A percentile compares a stretch with the other conserved stretches of the same genome.
Conservation (phyloP, 2,329 filamentous ascomycete species). For the Verticillium klebahnii region DNA sequence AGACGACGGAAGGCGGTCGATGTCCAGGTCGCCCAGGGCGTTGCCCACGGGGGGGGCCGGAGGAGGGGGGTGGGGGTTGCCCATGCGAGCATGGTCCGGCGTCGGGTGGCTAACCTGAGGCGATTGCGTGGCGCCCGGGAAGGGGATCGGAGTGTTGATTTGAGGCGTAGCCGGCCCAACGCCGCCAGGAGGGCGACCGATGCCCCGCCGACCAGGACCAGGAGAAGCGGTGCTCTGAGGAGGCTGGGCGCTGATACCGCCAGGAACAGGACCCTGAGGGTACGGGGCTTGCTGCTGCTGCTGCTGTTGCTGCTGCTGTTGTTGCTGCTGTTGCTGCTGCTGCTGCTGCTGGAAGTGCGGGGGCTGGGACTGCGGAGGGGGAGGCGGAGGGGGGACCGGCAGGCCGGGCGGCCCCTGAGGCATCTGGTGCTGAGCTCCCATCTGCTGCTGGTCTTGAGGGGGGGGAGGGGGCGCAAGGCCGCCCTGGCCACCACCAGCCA, state of each 20-base stretch:
- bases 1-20: constrained; percentile 77
- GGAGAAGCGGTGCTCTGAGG: constrained; percentile 84
- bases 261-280: constrained; percentile 52
- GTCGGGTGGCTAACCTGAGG: constrained; percentile 86
- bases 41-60: constrained; percentile 48
- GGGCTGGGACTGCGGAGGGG: constrained; percentile 58
- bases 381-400: constrained; percentile 53
- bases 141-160: constrained; percentile 82
- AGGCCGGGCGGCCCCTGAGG: constrained; percentile 70
- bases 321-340: constrained; percentile 72
- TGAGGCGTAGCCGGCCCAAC: constrained; percentile 81
- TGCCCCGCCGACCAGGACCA: constrained; percentile 71
- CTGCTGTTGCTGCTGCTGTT: constrained; percentile 42
- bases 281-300: constrained; percentile 70
- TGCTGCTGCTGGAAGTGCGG: constrained; percentile 62
- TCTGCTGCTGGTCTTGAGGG: constrained; percentile 56
- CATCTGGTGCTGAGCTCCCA: constrained; percentile 49
- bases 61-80: constrained; percentile 30
- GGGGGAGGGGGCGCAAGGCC: constrained; percentile 74
- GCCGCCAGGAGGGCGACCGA: constrained; percentile 58
- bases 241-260: constrained; percentile 76
- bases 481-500: constrained; percentile 82
- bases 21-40: constrained; percentile 79
- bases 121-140: constrained; percentile 76
- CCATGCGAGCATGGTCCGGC: constrained; percentile 56